Percentiles rank a stretch among this genome's conserved stretches.
phyloP scores from a whole-genome alignment of 139 green algal genomes.

The Zygnema circumcarinatum region DNA sequence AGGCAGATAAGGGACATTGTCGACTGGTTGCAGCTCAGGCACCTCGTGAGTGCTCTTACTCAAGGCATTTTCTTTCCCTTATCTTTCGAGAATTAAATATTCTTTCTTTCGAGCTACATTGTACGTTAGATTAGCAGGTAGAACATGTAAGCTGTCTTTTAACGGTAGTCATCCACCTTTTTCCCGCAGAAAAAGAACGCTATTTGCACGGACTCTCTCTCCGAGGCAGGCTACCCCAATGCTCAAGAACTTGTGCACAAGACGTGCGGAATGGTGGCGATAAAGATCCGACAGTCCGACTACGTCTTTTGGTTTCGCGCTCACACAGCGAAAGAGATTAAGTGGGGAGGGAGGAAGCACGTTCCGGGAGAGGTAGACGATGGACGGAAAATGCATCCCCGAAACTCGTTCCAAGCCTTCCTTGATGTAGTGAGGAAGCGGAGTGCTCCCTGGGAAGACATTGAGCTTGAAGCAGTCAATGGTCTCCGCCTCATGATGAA shows the following conservation, averaged over 20 bases:
- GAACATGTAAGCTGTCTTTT: no score
- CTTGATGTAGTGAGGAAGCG: conserved; percentile 29
- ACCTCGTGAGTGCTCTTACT: not conserved
- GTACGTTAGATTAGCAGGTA: no score
- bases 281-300: conserved; percentile 12
- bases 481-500: conserved; percentile 30
- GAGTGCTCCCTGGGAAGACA: conserved; percentile 20
- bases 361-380: conserved; percentile 32
- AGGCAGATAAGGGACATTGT: conserved; percentile 10
- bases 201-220: conserved; percentile 31
- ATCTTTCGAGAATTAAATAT: no score
- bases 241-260: conserved; percentile 12
- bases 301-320: conserved; percentile 52
- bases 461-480: conserved; percentile 33
- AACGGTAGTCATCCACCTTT: no score
- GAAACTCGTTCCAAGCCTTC: conserved; percentile 43
- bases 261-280: conserved; percentile 37
- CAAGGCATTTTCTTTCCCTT: no score
- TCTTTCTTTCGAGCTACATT: no score
- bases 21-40: conserved; percentile 3
- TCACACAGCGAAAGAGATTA: conserved; percentile 25
- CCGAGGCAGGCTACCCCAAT: conserved; percentile 30
- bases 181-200: conserved; percentile 15
- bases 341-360: conserved; percentile 30
- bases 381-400: conserved; percentile 17